phyloP scores from a whole-genome alignment of 2,329 filamentous ascomycete species.

The Lachnellula suecica region DNA sequence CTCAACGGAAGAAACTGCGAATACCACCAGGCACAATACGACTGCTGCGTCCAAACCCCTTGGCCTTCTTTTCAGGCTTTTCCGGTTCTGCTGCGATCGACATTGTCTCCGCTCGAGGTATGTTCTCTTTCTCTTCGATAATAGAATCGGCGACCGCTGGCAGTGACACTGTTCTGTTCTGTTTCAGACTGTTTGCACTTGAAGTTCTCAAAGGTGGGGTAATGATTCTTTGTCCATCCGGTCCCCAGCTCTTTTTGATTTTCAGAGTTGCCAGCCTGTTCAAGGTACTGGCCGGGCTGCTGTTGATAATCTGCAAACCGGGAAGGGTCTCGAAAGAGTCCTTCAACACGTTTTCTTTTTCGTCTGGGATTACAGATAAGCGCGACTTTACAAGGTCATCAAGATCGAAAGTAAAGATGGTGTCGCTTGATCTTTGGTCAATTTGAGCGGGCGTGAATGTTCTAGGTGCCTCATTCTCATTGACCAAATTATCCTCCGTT shows the following conservation, averaged over 20 bases:
- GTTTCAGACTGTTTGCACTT: constrained; percentile 26
- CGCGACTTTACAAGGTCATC: constrained; percentile 21
- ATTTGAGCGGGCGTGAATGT: constrained; percentile 8
- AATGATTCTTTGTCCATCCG: constrained; percentile 27
- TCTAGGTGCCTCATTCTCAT: constrained; percentile 15
- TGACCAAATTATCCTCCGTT: constrained; percentile 21
- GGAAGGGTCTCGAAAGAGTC: constrained; percentile 20
- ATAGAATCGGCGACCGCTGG: constrained; percentile 14
- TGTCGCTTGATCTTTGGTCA: constrained; percentile 18
- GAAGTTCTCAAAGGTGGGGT: constrained; percentile 27
- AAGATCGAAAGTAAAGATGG: constrained; percentile 8
- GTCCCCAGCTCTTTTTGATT: constrained; percentile 27
- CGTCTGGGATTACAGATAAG: constrained; percentile 29
- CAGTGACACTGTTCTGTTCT: constrained; percentile 11
- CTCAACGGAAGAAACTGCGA: constrained; percentile 31
- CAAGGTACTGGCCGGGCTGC: constrained; percentile 21
- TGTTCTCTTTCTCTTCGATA: constrained; percentile 27
- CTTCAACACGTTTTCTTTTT: constrained; percentile 25
- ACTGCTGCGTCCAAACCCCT: constrained; percentile 21
- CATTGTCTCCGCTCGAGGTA: constrained; percentile 2
- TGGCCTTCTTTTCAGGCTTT: constrained; percentile 21
- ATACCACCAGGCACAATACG: constrained; percentile 25
- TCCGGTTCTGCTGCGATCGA: not conserved
- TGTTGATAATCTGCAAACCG: constrained; percentile 11
- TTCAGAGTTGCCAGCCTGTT: constrained; percentile 25